phyloP scores from a whole-genome alignment of 805 yeast species.

The Schwanniomyces pseudopolymorphus region DNA sequence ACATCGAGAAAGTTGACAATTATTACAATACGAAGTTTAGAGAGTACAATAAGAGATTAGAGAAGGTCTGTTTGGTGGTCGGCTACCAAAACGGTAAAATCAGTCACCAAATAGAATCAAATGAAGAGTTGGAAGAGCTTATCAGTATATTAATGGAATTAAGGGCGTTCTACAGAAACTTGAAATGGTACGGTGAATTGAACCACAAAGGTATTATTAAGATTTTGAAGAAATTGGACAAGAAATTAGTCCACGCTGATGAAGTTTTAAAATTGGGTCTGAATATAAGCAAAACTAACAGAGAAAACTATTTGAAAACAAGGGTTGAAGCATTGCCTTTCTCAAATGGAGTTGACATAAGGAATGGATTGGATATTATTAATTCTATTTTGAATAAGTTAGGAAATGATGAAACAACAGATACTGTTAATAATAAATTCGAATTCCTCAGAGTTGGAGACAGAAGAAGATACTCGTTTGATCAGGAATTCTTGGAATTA shows the following conservation, averaged over 20 bases:
- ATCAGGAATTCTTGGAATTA: conserved; percentile 20
- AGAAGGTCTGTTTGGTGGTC: conserved; percentile 39
- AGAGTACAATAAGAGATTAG: conserved; percentile 73
- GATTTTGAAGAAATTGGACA: conserved; percentile 87
- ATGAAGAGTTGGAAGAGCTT: conserved; percentile 43
- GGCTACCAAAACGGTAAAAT: conserved; percentile 25
- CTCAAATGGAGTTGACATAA: conserved; percentile 66
- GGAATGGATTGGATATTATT: conserved; percentile 51
- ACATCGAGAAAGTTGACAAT: conserved; percentile 76
- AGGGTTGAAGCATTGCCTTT: conserved; percentile 75
- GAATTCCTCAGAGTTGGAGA: conserved; percentile 22
- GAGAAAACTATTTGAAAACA: conserved; percentile 49
- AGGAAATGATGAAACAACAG: conserved; percentile 30
- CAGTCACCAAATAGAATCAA: conserved; percentile 32
- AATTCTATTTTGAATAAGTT: conserved; percentile 53
- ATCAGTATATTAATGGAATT: conserved; percentile 66
- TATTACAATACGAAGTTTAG: conserved; percentile 71
- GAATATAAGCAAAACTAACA: conserved; percentile 32
- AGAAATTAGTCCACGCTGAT: conserved; percentile 48
- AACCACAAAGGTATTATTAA: conserved; percentile 87
- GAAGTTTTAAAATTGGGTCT: conserved; percentile 16
- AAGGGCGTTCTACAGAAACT: conserved; percentile 71
- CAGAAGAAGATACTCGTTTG: conserved; percentile 23
- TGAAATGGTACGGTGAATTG: conserved; percentile 92
- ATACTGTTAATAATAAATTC: conserved; percentile 8